These are phyloP conservation scores for Eucalyptus cloeziana DNA, from an alignment of 345 rosid genomes.

Conservation along the genomic window DNA sequence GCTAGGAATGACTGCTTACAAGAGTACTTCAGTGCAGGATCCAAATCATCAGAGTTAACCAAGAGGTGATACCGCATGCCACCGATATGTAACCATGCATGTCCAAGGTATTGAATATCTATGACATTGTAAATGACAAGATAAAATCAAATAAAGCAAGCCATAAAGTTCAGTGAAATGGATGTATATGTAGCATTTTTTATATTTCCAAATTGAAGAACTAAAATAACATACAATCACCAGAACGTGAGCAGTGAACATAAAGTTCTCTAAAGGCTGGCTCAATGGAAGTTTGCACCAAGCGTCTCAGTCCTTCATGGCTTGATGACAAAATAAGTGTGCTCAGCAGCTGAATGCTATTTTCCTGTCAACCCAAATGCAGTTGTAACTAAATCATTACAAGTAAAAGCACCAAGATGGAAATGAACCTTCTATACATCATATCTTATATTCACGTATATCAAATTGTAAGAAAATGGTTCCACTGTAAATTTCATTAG, in stretches of 20 bases:
- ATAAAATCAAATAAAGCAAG: not conserved
- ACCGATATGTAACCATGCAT: conserved; percentile 70
- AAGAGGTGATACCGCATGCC: conserved; percentile 64
- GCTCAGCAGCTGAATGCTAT: conserved; percentile 25
- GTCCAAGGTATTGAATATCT: conserved; percentile 21
- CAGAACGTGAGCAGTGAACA: conserved; percentile 26
- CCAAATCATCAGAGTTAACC: conserved; percentile 50
- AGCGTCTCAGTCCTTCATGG: conserved; percentile 44
- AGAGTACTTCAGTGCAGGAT: conserved; percentile 69
- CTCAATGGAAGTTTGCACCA: conserved; percentile 21
- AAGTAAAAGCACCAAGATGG: not conserved
- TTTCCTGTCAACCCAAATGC: conserved; percentile 1
- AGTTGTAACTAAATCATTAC: not conserved
- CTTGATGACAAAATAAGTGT: conserved; percentile 45
- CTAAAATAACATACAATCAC: conserved; percentile 7
- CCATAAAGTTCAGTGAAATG: not conserved
- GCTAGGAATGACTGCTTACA: conserved; percentile 42
- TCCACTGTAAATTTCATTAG: not conserved
- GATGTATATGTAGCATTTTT: not conserved
- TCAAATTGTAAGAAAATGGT: not conserved
- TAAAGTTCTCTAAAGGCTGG: conserved; percentile 56
- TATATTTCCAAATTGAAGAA: not conserved
- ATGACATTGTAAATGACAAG: not conserved
- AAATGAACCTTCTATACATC: not conserved
- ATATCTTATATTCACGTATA: not conserved